Evolutionary conservation across 2,329 filamentous ascomycete species (phyloP), one percentile per base, ranked within the genome.

Genomic region (Ascosphaera acerosa): DNA sequence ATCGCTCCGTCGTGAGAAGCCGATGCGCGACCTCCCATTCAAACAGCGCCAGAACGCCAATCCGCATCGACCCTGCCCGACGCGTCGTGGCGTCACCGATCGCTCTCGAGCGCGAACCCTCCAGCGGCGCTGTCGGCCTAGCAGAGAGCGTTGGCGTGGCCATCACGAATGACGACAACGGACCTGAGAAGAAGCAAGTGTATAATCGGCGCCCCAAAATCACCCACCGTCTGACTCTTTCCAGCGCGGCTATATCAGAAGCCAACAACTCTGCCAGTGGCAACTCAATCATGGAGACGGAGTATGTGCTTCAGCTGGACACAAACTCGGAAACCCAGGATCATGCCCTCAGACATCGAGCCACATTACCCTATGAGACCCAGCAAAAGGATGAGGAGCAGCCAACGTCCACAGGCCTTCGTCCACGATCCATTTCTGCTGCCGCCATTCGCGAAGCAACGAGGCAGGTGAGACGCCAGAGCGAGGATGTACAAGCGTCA

Each of bases 151-250:
- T 23, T 12, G 20, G 20, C 12, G 20, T 23, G 12, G 20, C 20
- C 9, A 12, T 23, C 20, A 23, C 20, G 12, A 23, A 23, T 23
- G 12, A 23, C 12, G 20, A 23, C 9, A 9, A 12, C 12, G 20
- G 12, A 23, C 9, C 20, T 12, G 20, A 23, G 9, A 23, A 12
- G 12, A 23, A 23, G 20, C 20, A 9, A 23, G 12, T 12, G 20
- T 23, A 23, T 23, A 23, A 9, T 12, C 9, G 42, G 6, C 33
- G 36, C 3, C 20, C 36, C 2, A 36, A 37, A 4, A 32, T 29
- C 6, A 22, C 31, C 25, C 33, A 14, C 16, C 37, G 33, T 14
- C 29, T 3, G 6, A 17, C 14, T 6, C 27, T 9, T 15, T 30
- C 15, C 12, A 31, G 28, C 18, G 15, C 19, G 6, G 31, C 7